These are phyloP conservation scores for Thelonectria blattea DNA, from an alignment of 2,329 filamentous ascomycete genomes.

Conservation along the genomic window DNA sequence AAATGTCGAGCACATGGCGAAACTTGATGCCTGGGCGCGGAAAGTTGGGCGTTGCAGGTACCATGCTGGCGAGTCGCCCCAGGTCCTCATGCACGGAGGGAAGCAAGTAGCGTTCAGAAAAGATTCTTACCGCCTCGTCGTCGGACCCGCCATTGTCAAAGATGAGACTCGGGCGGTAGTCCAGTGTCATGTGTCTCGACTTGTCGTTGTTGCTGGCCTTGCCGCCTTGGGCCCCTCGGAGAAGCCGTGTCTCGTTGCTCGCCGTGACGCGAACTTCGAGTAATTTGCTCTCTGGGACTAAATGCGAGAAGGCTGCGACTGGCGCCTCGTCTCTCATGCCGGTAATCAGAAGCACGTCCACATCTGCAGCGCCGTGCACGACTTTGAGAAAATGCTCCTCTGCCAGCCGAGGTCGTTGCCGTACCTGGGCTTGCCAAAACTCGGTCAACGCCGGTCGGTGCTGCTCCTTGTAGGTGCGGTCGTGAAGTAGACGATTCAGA, in stretches of 20 bases:
- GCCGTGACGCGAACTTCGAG: conserved; percentile 59
- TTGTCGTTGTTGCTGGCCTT: not conserved
- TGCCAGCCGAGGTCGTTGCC: too few relatives aligned
- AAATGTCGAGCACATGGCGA: conserved; percentile 57
- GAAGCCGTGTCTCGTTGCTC: conserved; percentile 46
- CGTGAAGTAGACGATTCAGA: conserved; percentile 51
- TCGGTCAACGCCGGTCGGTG: too few relatives aligned
- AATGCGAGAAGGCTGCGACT: conserved; percentile 57
- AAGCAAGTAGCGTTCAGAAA: conserved; percentile 51
- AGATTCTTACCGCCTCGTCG: conserved; percentile 43
- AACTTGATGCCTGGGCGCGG: conserved; percentile 59
- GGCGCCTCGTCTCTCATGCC: conserved; percentile 65
- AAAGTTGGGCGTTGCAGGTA: conserved; percentile 56
- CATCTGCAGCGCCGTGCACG: too few relatives aligned
- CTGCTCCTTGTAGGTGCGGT: conserved; percentile 66
- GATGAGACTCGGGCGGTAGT: conserved; percentile 47
- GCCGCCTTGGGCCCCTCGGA: conserved; percentile 38
- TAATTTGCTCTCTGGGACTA: conserved; percentile 58
- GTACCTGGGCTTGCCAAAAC: too few relatives aligned
- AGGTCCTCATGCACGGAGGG: conserved; percentile 55
- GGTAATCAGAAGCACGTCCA: too few relatives aligned
- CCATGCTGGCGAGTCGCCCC: conserved; percentile 55
- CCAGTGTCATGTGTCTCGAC: conserved; percentile 31
- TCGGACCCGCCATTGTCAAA: conserved; percentile 60
- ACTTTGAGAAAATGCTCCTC: too few relatives aligned